A percentile compares a stretch with the other conserved stretches of the same genome.
Evolutionary conservation across 176 grass and related monocot species (phyloP).

Genomic region (Oryza glaberrima): DNA sequence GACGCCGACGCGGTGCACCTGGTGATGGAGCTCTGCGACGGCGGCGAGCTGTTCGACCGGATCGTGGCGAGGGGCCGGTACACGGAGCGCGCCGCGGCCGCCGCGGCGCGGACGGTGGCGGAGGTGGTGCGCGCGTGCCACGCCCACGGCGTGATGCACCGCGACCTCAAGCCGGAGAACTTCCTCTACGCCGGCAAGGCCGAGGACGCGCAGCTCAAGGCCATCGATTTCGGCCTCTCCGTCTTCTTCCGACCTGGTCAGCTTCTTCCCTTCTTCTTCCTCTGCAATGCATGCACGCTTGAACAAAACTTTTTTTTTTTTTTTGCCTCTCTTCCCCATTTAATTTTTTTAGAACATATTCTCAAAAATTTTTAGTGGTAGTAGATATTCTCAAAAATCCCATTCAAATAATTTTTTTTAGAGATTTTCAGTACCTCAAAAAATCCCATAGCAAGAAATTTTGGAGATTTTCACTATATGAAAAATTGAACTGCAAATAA

Average conservation of each 20-base stretch:
- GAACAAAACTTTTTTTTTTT: background rate
- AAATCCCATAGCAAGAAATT: no score
- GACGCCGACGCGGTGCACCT: slow-evolving; percentile 76
- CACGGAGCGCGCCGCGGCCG: slow-evolving; percentile 71
- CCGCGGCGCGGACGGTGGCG: slow-evolving; percentile 47
- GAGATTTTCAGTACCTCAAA: no score
- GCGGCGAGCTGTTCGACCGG: slow-evolving; percentile 80
- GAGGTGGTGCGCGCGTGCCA: slow-evolving; percentile 73
- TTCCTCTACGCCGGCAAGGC: slow-evolving; percentile 70
- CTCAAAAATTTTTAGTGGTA: no score
- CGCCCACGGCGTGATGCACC: slow-evolving; percentile 79
- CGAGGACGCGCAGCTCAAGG: slow-evolving; percentile 73
- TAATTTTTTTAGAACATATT: background rate
- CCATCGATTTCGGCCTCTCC: slow-evolving; percentile 85
- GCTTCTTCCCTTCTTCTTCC: background rate
- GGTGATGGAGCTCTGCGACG: slow-evolving; percentile 87
- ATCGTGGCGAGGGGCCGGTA: slow-evolving; percentile 74
- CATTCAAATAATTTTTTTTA: no score
- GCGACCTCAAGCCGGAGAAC: slow-evolving; percentile 95
- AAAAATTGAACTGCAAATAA: no score
- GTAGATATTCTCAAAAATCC: no score
- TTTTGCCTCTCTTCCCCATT: background rate
- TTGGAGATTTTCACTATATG: no score
- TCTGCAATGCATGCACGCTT: background rate
- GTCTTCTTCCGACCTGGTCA: slow-evolving; percentile 82